Conservation (phyloP, 1,284 basidiomycete genomes). For the Mixia osmundae region DNA sequence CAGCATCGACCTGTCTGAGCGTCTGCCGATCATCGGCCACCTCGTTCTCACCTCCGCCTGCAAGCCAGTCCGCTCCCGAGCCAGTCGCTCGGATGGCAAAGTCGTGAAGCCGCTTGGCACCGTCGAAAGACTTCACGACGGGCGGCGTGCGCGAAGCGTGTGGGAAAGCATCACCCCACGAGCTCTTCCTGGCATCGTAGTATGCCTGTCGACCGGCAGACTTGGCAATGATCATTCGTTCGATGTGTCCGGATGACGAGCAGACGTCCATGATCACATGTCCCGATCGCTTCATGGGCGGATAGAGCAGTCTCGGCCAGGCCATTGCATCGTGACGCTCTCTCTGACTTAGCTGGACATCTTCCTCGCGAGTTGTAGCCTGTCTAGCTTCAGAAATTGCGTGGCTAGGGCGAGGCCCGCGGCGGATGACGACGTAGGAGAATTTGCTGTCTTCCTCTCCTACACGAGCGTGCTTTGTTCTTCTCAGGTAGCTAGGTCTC, state of each 20-base stretch:
- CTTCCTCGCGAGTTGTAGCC: constrained; percentile 1
- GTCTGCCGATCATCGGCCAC: no score
- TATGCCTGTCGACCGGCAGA: constrained; percentile 83
- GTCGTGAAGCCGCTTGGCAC: no score
- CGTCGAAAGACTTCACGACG: no score
- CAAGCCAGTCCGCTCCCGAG: no score
- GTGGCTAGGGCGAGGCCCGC: constrained; percentile 40
- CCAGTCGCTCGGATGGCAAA: no score
- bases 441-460: constrained; percentile 71
- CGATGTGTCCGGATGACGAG: constrained; percentile 61
- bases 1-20: no score
- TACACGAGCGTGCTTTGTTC: constrained; percentile 56
- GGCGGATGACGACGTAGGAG: constrained; percentile 70
- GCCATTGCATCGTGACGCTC: neutral
- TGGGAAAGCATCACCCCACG: constrained; percentile 88
- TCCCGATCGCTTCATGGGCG: constrained; percentile 73
- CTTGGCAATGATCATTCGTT: constrained; percentile 70
- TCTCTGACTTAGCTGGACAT: constrained; percentile 9
- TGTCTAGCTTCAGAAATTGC: constrained; percentile 3
- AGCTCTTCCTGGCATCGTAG: constrained; percentile 79
- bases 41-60: no score
- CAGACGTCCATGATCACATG: constrained; percentile 86
- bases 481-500: constrained; percentile 57
- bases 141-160: no score
- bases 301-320: constrained; percentile 78